These are phyloP conservation scores for Annulohypoxylon stygium DNA, from an alignment of 495 filamentous ascomycete genomes.

Conservation along the genomic window DNA sequence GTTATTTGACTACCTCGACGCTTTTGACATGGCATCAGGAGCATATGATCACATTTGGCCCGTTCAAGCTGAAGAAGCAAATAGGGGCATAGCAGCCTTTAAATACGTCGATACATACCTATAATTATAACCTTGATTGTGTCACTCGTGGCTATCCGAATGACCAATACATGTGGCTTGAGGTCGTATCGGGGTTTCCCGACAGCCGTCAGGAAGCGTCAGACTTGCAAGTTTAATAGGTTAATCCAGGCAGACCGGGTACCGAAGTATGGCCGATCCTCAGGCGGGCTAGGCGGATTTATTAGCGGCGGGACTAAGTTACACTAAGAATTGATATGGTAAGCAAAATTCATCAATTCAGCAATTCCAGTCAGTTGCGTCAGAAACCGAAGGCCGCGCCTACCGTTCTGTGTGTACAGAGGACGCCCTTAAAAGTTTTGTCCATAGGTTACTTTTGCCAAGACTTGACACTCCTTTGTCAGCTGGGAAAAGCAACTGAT, in stretches of 20 bases:
- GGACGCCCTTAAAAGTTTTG: not conserved
- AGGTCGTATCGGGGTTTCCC: conserved; percentile 2
- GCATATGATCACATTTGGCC: not conserved
- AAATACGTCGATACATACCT: not conserved
- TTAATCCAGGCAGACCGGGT: conserved; percentile 1
- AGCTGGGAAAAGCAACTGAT: too few relatives aligned
- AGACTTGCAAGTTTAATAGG: not conserved
- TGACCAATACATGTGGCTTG: not conserved
- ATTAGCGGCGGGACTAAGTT: conserved; percentile 5
- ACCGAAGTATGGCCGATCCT: conserved; percentile 17
- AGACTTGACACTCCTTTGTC: too few relatives aligned
- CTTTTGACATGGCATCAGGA: not conserved
- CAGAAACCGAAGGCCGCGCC: conserved; percentile 13
- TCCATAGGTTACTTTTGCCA: too few relatives aligned
- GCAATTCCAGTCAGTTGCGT: conserved; percentile 6
- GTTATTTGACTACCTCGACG: not conserved
- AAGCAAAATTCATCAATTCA: not conserved
- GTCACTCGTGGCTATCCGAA: not conserved
- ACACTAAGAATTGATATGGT: not conserved
- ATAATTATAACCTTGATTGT: not conserved
- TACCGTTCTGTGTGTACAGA: not conserved
- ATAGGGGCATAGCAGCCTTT: conserved; percentile 3
- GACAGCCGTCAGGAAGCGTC: not conserved
- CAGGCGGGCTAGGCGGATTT: too few relatives aligned
- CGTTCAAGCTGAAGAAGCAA: not conserved